Percentiles rank a stretch among this genome's conserved stretches.
These are phyloP conservation scores for Selaginella moellendorffii DNA, from an alignment of 75 land plant species.

Conservation along the genomic window DNA sequence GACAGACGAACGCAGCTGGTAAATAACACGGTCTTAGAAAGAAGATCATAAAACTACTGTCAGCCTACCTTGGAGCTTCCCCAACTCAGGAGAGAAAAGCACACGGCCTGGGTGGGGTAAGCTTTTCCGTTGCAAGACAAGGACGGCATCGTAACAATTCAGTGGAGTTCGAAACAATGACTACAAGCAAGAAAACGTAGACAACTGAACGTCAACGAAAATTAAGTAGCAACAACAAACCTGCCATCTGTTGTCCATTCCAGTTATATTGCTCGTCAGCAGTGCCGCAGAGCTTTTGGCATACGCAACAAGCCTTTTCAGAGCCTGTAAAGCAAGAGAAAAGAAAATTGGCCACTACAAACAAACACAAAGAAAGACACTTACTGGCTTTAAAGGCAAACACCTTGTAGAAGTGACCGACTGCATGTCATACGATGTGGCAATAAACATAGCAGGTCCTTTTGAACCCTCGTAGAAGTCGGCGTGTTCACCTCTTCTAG, in stretches of 20 bases:
- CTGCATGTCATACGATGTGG: slow-evolving; percentile 60
- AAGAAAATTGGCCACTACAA: background rate
- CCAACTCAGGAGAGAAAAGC: slow-evolving; percentile 62
- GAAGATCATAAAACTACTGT: background rate
- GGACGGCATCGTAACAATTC: slow-evolving; percentile 58
- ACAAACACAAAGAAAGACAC: slow-evolving; percentile 5
- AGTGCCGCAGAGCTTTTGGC: slow-evolving; percentile 65
- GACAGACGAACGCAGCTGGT: background rate
- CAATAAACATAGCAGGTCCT: slow-evolving; percentile 63
- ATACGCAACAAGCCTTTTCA: slow-evolving; percentile 63
- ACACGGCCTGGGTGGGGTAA: slow-evolving; percentile 51
- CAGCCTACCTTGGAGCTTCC: slow-evolving; percentile 16
- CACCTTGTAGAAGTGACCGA: slow-evolving; percentile 65
- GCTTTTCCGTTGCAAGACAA: slow-evolving; percentile 49
- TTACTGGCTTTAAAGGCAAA: slow-evolving; percentile 43
- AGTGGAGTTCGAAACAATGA: slow-evolving; percentile 71
- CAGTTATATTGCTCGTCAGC: slow-evolving; percentile 37
- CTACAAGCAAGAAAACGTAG: slow-evolving; percentile 36
- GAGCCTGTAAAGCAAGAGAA: no score
- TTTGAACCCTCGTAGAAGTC: background rate
- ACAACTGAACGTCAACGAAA: background rate
- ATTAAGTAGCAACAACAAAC: slow-evolving; percentile 20
- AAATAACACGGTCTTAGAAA: background rate
- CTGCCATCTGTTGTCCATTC: slow-evolving; percentile 52
- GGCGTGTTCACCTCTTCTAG: background rate